phyloP scores from a whole-genome alignment of 202 grass and related monocot genomes.

The Alloteropsis angusta region DNA sequence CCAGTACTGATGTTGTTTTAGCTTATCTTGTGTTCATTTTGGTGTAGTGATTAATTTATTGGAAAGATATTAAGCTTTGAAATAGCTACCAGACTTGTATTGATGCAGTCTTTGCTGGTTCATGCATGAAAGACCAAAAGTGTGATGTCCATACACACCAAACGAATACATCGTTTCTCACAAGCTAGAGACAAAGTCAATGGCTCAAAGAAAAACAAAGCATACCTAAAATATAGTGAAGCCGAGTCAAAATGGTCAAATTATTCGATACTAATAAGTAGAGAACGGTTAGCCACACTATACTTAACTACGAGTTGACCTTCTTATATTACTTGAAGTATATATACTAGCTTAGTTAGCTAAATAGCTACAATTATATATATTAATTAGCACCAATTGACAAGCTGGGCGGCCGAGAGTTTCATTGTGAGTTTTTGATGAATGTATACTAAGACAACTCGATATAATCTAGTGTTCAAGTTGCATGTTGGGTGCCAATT shows the following conservation, averaged over 20 bases:
- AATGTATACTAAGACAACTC: background rate
- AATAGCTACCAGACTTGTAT: background rate
- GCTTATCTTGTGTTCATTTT: background rate
- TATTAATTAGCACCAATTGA: background rate
- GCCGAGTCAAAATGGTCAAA: slow-evolving; percentile 15
- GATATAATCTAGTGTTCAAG: background rate
- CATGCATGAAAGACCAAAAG: background rate
- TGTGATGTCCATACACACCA: background rate
- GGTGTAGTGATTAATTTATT: background rate
- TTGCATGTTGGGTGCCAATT: slow-evolving; percentile 11
- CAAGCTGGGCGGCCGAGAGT: background rate
- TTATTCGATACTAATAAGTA: background rate
- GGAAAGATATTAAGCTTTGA: background rate
- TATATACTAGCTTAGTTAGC: background rate
- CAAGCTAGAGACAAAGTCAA: slow-evolving; percentile 7
- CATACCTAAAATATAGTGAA: background rate
- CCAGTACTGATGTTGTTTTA: background rate
- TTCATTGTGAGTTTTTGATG: background rate
- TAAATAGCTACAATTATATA: no score
- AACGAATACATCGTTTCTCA: background rate
- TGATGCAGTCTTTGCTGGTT: background rate
- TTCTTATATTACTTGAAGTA: background rate
- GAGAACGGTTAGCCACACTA: background rate
- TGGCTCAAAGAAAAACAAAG: background rate
- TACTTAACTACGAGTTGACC: slow-evolving; percentile 12